phyloP scores from a whole-genome alignment of 805 yeast species.

The Ogataea paradorogensis region DNA sequence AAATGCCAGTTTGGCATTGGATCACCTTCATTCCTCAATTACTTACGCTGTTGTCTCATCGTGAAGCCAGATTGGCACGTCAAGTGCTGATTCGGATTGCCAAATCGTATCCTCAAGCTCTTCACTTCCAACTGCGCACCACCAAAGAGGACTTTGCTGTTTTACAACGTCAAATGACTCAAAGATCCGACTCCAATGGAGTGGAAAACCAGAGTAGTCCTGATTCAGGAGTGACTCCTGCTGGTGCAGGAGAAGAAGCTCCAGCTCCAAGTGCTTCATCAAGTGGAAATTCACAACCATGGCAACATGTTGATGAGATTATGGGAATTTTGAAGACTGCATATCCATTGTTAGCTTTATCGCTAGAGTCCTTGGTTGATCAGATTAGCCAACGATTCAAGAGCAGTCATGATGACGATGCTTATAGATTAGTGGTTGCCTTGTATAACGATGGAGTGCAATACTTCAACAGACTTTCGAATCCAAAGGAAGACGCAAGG shows the following conservation, averaged over 20 bases:
- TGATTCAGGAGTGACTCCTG: conserved; percentile 3
- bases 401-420: conserved; percentile 92
- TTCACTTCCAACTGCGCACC: conserved; percentile 93
- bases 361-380: conserved; percentile 91
- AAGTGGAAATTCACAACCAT: conserved; percentile 56
- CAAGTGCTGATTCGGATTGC: conserved; percentile 89
- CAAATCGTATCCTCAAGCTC: conserved; percentile 94
- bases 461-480: conserved; percentile 78
- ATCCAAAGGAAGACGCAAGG: conserved; percentile 83
- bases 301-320: conserved; percentile 90
- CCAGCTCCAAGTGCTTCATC: conserved; percentile 1
- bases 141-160: conserved; percentile 92
- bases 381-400: conserved; percentile 93
- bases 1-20: conserved; percentile 99
- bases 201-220: conserved; percentile 4
- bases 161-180: conserved; percentile 63
- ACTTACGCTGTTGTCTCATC: conserved; percentile 82
- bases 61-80: conserved; percentile 86
- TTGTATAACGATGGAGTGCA: conserved; percentile 90
- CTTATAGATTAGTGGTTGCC: conserved; percentile 90
- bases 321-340: conserved; percentile 96
- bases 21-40: conserved; percentile 94
- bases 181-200: conserved; percentile 16
- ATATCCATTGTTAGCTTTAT: conserved; percentile 87
- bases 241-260: conserved; percentile 2